Conservation (phyloP, 140 eudicot species). For the Ambrosia hybrid region DNA sequence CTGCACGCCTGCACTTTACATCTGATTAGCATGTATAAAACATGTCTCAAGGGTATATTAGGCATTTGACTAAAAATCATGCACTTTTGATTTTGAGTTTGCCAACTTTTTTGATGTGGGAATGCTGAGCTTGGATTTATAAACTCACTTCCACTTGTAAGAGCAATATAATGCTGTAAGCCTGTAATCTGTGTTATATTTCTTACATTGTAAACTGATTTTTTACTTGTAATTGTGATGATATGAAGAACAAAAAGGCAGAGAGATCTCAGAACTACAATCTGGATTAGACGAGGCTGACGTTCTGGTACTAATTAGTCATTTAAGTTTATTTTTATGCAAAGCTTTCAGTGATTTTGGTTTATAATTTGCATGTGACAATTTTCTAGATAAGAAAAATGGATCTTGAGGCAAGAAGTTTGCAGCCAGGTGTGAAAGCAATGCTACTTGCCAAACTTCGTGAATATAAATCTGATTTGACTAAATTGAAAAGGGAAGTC, state of each 20-base stretch:
- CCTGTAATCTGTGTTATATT: not conserved
- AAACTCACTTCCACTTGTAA: not conserved
- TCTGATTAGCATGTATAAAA: not conserved
- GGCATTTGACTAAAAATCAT: slow-evolving; percentile 6
- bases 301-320: slow-evolving; percentile 60
- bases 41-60: not conserved
- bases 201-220: slow-evolving; percentile 1
- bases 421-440: slow-evolving; percentile 89
- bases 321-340: not conserved
- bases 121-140: slow-evolving; percentile 3
- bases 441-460: slow-evolving; percentile 91
- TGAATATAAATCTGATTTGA: slow-evolving; percentile 91
- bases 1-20: not conserved
- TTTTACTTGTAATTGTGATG: slow-evolving; percentile 16
- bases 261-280: slow-evolving; percentile 64
- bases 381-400: slow-evolving; percentile 77
- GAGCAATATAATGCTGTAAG: not conserved
- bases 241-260: slow-evolving; percentile 58
- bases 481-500: slow-evolving; percentile 75
- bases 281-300: slow-evolving; percentile 86
- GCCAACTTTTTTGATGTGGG: slow-evolving; percentile 12
- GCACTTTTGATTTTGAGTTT: not conserved
- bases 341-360: slow-evolving; percentile 10
- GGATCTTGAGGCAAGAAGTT: slow-evolving; percentile 99
- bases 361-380: slow-evolving; percentile 4